Evolutionary conservation across 2,329 filamentous ascomycete species (phyloP), one percentile per base, ranked within the genome.

Genomic region (Aspergillus cejpii): DNA sequence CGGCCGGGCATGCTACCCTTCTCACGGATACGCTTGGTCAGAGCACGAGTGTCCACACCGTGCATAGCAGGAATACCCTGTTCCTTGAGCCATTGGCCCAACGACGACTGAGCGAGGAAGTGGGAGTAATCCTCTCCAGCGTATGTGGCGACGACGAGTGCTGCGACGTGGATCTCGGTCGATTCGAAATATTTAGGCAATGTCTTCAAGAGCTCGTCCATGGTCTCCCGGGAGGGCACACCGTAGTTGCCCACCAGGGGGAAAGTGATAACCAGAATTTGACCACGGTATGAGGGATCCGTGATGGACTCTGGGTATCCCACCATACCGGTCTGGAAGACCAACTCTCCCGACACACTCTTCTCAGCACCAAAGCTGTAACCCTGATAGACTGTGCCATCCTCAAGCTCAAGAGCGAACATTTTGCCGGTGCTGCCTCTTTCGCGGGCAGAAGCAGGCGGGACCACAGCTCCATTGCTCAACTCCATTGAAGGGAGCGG

Each of bases 311-410:
- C 92, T 33, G 92, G 90, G 68, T 98, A 98, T 63, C 92, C 92
- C 59, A 97, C 92, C 90, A 97, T 95, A 70, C 92, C 92, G 47
- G 92, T 98, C 78, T 97, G 91, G 75, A 98, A 98, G 72, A 98
- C 92, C 67, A 98, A 78, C 77, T 98, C 92, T 68, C 92, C 92
- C 55, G 91, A 86, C 62, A 94, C 82, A 74, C 87, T 95, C 79
- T 90, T 95, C 63, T 87, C 78, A 53, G 91, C 90, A 70, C 92
- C 92, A 67, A 98, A 98, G 78, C 89, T 95, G 75, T 87, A 89
- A 58, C 92, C 92, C 67, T 94, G 87, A 76, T 89, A 94, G 64
- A 88, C 80, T 47, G 84, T 81, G 70, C 90, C 89, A 75, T 97
- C 90, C 69, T 92, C 79, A 57, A 98, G 83, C 76, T 98, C 91